phyloP scores from a whole-genome alignment of 2,329 filamentous ascomycete genomes.

The Ascocoryne sarcoides region DNA sequence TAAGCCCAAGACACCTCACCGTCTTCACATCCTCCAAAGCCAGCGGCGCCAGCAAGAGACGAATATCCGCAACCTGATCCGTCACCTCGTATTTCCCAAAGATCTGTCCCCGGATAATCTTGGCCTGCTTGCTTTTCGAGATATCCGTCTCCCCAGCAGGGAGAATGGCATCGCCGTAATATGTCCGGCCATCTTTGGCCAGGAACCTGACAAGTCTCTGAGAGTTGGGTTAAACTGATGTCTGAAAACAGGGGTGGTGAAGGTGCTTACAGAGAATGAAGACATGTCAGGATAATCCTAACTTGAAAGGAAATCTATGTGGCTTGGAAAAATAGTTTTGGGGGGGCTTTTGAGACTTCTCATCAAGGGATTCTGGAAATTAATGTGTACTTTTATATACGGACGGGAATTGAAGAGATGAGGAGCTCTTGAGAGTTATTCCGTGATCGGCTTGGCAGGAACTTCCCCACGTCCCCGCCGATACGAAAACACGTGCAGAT shows the following conservation, averaged over 20 bases:
- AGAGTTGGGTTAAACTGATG: conserved; percentile 2
- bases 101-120: conserved; percentile 55
- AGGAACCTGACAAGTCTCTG: conserved; percentile 68
- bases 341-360: too few relatives aligned
- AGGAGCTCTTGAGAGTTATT: too few relatives aligned
- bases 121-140: conserved; percentile 50
- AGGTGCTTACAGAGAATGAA: conserved; percentile 37
- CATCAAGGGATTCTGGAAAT: too few relatives aligned
- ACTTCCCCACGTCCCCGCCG: too few relatives aligned
- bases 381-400: too few relatives aligned
- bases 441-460: too few relatives aligned
- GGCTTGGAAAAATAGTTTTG: too few relatives aligned
- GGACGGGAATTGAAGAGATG: too few relatives aligned
- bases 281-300: conserved; percentile 27
- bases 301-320: too few relatives aligned
- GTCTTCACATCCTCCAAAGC: conserved; percentile 36
- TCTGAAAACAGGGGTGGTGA: background rate
- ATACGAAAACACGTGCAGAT: too few relatives aligned
- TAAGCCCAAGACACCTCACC: conserved; percentile 42
- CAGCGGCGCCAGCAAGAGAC: conserved; percentile 42
- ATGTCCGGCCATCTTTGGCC: conserved; percentile 57
- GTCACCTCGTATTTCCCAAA: conserved; percentile 58
- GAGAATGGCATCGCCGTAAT: conserved; percentile 68
- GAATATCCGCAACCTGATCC: conserved; percentile 47
- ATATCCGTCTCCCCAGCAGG: conserved; percentile 52